Evolutionary conservation across 495 filamentous ascomycete species (phyloP), one percentile per base, ranked within the genome.

Genomic region (Xylaria castorea): DNA sequence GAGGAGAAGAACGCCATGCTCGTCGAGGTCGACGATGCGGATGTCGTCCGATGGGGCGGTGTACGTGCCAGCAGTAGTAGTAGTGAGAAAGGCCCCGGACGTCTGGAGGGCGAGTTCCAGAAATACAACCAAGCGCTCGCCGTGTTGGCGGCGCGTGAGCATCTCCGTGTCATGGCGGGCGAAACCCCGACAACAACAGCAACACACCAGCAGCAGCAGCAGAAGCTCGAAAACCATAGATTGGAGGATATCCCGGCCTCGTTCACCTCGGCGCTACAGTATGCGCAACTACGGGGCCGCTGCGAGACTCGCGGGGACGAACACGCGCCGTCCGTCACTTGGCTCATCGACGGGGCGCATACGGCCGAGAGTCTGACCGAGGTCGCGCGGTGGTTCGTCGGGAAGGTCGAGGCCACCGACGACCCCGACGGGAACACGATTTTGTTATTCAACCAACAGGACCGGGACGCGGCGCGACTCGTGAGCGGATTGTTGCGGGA

Each of bases 381-480:
- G 32, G 89, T 91, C 1, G 93, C 87, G 2, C 85, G 85, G 66
- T 97, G 95, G 94, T 97, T 96, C 77, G 71, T 82, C 72, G 78
- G 67, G 72, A 86, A 80, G 71, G 79, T 65, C 72, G 30, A 76
- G 68, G 60, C 2, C 6, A 12, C n/a, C n/a, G n/a, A n/a, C n/a
- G n/a, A 3, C 11, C 9, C 5, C 11, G 30, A n/a, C 30, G 27
- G 2, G 1, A 12, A 16, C 34, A 79, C 75, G 66, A 73, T 97
- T 34, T 82, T 99, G 61, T 87, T 99, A 60, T 99, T 99, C 85
- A 98, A 98, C 82, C 96, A 98, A 78, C 93, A 97, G 78, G 94
- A 93, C 18, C 89, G 96, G 18, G 90, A 97, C 75, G 91, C 84
- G 70, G 82, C 64, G 1, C 86, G 86, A 3, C 86, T 98, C 18